Evolutionary conservation across 2,329 filamentous ascomycete species (phyloP), one percentile per base, ranked within the genome.

Genomic region (Fonsecaea pedrosoi): DNA sequence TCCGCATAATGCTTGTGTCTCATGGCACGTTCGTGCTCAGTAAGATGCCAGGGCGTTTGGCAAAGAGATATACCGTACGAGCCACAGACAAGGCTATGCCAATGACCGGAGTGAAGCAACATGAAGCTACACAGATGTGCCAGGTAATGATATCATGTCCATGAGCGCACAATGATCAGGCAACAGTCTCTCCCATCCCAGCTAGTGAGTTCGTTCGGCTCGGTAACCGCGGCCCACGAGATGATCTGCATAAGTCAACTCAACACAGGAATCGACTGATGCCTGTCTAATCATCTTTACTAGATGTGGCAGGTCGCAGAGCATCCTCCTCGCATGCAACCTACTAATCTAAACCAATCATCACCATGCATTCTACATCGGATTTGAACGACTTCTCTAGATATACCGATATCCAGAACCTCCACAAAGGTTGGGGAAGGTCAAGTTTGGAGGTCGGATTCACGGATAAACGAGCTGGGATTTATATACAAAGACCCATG

Each of bases 321-420:
- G 45, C 34, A 5, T 35, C 21, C 32, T 32, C 10, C 30, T 42
- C 15, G 18, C 53, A 45, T 64, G 60, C 57, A 64, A 67, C 65
- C 60, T 67, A n/a, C 57, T 57, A 67, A 67, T 64, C 60, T 67
- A 13, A 54, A 54, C 60, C 55, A 64, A 61, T 64, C 34, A 34
- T 38, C 35, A 12, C 42, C 21, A 25, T 35, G 30, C 32, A 34
- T 42, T 63, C 40, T 37, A 56, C 32, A 21, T 63, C 65, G 65
- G 65, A 67, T 42, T 55, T 67, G 61, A 37, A 64, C 65, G 60
- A 62, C 60, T 18, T 54, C 21, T 34, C 25, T 50, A 10, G 45
- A 50, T 50, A 21, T 12, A 3, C 18, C 45, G 45, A 50, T 50
- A 25, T 5, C 45, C 38, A 53, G 57, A 30, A 8, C 32, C 15